These are phyloP conservation scores for Pyrenochaeta sp. DNA, from an alignment of 2,329 filamentous ascomycete species.

Conservation along the genomic window DNA sequence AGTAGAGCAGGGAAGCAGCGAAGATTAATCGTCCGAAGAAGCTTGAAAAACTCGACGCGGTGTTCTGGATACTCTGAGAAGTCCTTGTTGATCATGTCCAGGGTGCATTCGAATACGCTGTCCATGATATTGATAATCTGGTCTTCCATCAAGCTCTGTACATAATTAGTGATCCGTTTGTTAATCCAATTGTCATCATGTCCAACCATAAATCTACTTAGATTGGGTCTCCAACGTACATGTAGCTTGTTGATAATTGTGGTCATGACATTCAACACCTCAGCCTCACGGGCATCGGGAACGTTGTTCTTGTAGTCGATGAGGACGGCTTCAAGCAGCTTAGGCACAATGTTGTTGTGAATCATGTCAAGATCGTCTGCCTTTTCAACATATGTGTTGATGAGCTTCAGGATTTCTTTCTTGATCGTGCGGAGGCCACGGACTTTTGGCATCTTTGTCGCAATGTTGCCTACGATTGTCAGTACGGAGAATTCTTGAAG, in stretches of 20 bases:
- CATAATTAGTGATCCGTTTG: conserved; percentile 30
- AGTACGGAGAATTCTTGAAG: conserved; percentile 27
- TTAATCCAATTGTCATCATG: conserved; percentile 30
- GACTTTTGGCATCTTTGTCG: conserved; percentile 96
- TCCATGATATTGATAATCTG: conserved; percentile 98
- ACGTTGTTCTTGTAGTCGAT: conserved; percentile 98
- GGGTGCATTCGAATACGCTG: conserved; percentile 96
- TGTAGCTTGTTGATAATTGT: conserved; percentile 96
- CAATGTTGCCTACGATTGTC: conserved; percentile 74
- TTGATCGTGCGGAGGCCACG: conserved; percentile 96
- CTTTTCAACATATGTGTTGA: conserved; percentile 98
- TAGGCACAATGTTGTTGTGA: conserved; percentile 92
- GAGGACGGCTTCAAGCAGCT: conserved; percentile 89
- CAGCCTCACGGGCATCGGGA: conserved; percentile 90
- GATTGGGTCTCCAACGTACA: conserved; percentile 71
- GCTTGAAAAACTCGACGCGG: conserved; percentile 98
- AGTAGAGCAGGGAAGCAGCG: conserved; percentile 95
- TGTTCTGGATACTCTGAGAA: conserved; percentile 99
- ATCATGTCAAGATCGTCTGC: conserved; percentile 95
- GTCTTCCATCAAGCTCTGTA: conserved; percentile 91
- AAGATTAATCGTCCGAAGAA: conserved; percentile 92
- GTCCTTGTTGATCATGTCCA: conserved; percentile 99
- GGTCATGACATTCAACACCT: conserved; percentile 97
- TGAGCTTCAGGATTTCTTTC: conserved; percentile 98
- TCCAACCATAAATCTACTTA: conserved; percentile 58